These are phyloP conservation scores for Polytrichum formosum DNA, from an alignment of 225 moss, liverwort and hornwort species.

Conservation along the genomic window DNA sequence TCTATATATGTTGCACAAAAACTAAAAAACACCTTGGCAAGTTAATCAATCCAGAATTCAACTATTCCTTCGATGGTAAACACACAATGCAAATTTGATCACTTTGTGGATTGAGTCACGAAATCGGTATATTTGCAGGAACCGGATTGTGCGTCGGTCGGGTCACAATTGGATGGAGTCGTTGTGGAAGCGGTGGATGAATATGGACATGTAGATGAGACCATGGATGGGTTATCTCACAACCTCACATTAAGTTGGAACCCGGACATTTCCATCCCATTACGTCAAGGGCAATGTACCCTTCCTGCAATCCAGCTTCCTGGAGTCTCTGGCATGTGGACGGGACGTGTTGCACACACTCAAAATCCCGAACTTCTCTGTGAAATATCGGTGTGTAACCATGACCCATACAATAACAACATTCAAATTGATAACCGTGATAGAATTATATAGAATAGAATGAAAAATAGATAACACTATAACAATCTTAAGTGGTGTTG, in stretches of 20 bases:
- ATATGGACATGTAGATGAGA: conserved; percentile 20
- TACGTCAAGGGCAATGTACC: conserved; percentile 25
- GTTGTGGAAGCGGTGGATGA: conserved; percentile 33
- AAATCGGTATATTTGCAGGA: too few relatives aligned
- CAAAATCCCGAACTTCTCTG: conserved; percentile 18
- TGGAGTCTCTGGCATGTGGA: conserved; percentile 18
- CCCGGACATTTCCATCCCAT: conserved; percentile 14
- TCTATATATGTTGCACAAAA: too few relatives aligned
- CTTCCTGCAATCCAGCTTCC: conserved; percentile 39
- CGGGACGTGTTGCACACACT: conserved; percentile 23
- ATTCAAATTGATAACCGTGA: too few relatives aligned
- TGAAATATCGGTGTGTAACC: conserved; percentile 14
- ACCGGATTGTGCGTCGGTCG: neutral
- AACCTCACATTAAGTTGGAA: conserved; percentile 31
- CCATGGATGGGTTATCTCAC: conserved; percentile 30
- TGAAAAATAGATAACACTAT: neutral
- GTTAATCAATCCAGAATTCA: too few relatives aligned
- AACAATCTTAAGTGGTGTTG: too few relatives aligned
- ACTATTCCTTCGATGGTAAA: too few relatives aligned
- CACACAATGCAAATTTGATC: too few relatives aligned
- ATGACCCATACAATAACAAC: too few relatives aligned
- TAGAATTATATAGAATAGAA: neutral
- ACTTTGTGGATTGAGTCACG: too few relatives aligned
- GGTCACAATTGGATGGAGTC: conserved; percentile 22
- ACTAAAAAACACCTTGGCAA: too few relatives aligned